Conservation (phyloP, 1,284 basidiomycete genomes). For the Puccinia brachypodii region DNA sequence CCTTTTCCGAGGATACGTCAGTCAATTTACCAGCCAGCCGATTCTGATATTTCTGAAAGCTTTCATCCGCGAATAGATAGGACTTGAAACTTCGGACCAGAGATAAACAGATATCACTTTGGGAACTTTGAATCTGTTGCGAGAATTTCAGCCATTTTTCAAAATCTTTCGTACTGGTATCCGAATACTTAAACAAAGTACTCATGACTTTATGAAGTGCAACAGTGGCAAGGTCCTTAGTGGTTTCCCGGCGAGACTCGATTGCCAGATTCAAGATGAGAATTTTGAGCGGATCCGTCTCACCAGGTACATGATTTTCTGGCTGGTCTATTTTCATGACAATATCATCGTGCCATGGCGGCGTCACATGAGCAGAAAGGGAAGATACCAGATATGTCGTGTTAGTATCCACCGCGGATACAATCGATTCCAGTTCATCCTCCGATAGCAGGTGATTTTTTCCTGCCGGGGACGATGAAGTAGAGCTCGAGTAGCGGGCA, state of each 20-base stretch:
- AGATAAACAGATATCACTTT: constrained; percentile 64
- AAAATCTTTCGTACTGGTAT: constrained; percentile 66
- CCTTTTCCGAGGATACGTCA: constrained; percentile 67
- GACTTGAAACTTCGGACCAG: constrained; percentile 67
- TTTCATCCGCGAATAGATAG: constrained; percentile 68
- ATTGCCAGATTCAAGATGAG: constrained; percentile 50
- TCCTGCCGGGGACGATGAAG: constrained; percentile 61
- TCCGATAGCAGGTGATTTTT: constrained; percentile 61
- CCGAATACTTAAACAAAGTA: constrained; percentile 63
- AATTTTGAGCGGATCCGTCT: constrained; percentile 42
- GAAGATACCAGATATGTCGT: constrained; percentile 47
- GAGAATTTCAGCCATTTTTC: constrained; percentile 74
- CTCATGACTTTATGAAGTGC: constrained; percentile 66
- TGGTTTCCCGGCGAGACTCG: constrained; percentile 50
- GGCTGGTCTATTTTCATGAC: constrained; percentile 48
- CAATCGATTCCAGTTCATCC: constrained; percentile 60
- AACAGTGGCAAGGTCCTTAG: constrained; percentile 63
- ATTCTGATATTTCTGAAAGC: constrained; percentile 80
- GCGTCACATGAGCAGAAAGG: constrained; percentile 17
- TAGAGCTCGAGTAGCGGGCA: constrained; percentile 60
- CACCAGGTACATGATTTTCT: background rate
- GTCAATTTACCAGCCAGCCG: constrained; percentile 78
- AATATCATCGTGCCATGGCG: constrained; percentile 41
- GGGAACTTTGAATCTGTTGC: constrained; percentile 70
- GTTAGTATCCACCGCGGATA: constrained; percentile 62